Evolutionary conservation across 495 filamentous ascomycete species (phyloP).

Genomic region (Xylaria sp.): DNA sequence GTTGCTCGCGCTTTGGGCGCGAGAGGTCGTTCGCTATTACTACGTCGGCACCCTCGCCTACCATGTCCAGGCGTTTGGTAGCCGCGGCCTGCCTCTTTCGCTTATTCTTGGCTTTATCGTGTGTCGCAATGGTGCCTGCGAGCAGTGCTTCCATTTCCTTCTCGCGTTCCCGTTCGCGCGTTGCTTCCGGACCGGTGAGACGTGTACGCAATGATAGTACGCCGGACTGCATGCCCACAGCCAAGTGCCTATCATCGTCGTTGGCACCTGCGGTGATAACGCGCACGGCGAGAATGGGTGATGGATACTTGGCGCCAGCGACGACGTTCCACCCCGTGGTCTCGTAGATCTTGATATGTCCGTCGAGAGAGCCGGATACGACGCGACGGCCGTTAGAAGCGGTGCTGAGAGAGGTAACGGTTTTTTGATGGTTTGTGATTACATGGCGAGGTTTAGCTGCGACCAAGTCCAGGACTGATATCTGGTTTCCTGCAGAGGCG

Average conservation of each 20-base stretch:
- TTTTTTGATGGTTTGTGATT: slow-evolving; percentile 96
- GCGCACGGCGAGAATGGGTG: slow-evolving; percentile 82
- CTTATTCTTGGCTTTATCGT: slow-evolving; percentile 70
- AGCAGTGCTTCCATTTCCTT: slow-evolving; percentile 88
- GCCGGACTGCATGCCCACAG: slow-evolving; percentile 92
- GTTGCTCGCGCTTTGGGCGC: slow-evolving; percentile 63
- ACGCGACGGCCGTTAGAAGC: slow-evolving; percentile 81
- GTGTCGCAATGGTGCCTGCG: slow-evolving; percentile 73
- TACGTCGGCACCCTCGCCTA: slow-evolving; percentile 85
- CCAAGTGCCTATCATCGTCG: slow-evolving; percentile 86
- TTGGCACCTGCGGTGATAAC: slow-evolving; percentile 69
- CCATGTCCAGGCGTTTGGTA: slow-evolving; percentile 78
- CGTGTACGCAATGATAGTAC: slow-evolving; percentile 87
- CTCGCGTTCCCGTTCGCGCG: slow-evolving; percentile 70
- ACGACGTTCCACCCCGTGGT: slow-evolving; percentile 92
- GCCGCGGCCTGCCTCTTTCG: slow-evolving; percentile 73
- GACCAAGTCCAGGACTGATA: slow-evolving; percentile 92
- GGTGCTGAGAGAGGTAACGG: slow-evolving; percentile 80
- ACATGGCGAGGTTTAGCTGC: slow-evolving; percentile 85
- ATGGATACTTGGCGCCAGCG: slow-evolving; percentile 87
- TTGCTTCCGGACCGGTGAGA: slow-evolving; percentile 79
- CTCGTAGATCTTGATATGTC: slow-evolving; percentile 96
- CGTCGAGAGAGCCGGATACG: slow-evolving; percentile 87
- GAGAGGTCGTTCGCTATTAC: slow-evolving; percentile 71
- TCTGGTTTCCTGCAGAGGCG: slow-evolving; percentile 83